A percentile compares a stretch with the other conserved stretches of the same genome.
phyloP scores from a whole-genome alignment of 2,329 filamentous ascomycete genomes.

The Dothideomycetidae sp. region DNA sequence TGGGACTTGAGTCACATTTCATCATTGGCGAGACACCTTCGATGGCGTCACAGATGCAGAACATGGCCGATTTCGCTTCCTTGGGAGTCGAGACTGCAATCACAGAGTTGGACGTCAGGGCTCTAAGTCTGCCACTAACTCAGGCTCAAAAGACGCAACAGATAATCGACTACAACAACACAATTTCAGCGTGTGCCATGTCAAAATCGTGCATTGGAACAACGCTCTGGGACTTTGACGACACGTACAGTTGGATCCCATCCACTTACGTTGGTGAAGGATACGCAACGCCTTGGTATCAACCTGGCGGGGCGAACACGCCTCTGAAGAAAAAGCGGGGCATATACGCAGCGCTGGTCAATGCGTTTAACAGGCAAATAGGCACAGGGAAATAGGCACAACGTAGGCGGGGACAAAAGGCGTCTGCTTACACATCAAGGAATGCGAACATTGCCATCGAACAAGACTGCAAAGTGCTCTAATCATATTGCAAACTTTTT shows the following conservation, averaged over 20 bases:
- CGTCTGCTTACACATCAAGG: too few species aligned
- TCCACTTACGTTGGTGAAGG: slow-evolving; percentile 25
- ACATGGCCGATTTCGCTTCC: slow-evolving; percentile 37
- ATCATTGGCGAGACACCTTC: slow-evolving; percentile 39
- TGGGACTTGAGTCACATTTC: slow-evolving; percentile 49
- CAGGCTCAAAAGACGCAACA: slow-evolving; percentile 31
- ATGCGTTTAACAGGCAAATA: too few species aligned
- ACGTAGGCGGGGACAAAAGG: too few species aligned
- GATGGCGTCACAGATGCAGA: slow-evolving; percentile 30
- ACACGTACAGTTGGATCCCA: slow-evolving; percentile 28
- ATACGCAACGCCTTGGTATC: slow-evolving; percentile 21
- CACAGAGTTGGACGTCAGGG: slow-evolving; percentile 48
- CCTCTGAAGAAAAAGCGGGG: slow-evolving; percentile 14
- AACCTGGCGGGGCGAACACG: slow-evolving; percentile 12
- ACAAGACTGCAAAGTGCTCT: too few species aligned
- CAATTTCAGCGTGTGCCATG: slow-evolving; percentile 25
- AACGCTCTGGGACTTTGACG: slow-evolving; percentile 29
- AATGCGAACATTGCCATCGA: too few species aligned
- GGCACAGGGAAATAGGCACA: too few species aligned
- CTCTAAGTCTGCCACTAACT: slow-evolving; percentile 34
- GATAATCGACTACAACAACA: slow-evolving; percentile 32
- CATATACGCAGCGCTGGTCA: too few species aligned
- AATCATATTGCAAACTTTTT: too few species aligned
- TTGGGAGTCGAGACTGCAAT: slow-evolving; percentile 44
- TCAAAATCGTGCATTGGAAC: slow-evolving; percentile 25